Percentiles rank a stretch among this genome's conserved stretches.
These are phyloP conservation scores for Pseudovirgaria hyperparasitica DNA, from an alignment of 2,329 filamentous ascomycete genomes.

Conservation along the genomic window DNA sequence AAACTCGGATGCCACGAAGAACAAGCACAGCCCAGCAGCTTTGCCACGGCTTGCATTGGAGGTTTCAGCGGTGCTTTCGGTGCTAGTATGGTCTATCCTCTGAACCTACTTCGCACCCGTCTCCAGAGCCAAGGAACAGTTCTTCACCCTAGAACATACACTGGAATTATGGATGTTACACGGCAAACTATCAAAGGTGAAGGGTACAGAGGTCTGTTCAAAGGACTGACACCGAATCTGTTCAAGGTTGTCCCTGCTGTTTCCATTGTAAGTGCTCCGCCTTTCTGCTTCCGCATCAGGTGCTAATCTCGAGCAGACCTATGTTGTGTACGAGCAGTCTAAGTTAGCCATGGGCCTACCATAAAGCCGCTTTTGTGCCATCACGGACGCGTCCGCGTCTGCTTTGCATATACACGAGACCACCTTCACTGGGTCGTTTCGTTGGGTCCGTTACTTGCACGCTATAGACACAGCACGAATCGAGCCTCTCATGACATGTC, in stretches of 20 bases:
- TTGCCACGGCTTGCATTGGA: conserved; percentile 78
- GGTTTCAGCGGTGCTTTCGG: conserved; percentile 85
- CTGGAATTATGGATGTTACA: conserved; percentile 80
- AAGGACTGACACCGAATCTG: conserved; percentile 86
- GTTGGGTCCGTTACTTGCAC: too few species aligned
- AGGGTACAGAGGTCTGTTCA: conserved; percentile 78
- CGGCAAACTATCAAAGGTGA: conserved; percentile 71
- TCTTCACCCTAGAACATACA: conserved; percentile 85
- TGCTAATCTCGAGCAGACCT: conserved; percentile 19
- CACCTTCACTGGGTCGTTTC: too few species aligned
- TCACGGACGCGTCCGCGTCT: too few species aligned
- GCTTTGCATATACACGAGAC: too few species aligned
- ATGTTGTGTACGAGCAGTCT: conserved; percentile 29
- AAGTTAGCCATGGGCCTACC: conserved; percentile 23
- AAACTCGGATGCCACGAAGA: conserved; percentile 66
- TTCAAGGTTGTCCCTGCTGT: conserved; percentile 93
- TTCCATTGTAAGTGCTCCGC: conserved; percentile 60
- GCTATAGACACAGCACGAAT: too few species aligned
- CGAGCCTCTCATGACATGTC: too few species aligned
- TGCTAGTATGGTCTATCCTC: conserved; percentile 84
- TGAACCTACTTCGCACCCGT: conserved; percentile 85
- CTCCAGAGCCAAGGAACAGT: conserved; percentile 88
- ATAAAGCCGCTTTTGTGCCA: conserved; percentile 10
- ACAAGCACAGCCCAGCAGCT: conserved; percentile 60
- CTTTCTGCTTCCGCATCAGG: not conserved